Percentiles rank a stretch among this genome's conserved stretches.
phyloP scores from a whole-genome alignment of 2,329 filamentous ascomycete genomes.

The Cytospora schulzeri region DNA sequence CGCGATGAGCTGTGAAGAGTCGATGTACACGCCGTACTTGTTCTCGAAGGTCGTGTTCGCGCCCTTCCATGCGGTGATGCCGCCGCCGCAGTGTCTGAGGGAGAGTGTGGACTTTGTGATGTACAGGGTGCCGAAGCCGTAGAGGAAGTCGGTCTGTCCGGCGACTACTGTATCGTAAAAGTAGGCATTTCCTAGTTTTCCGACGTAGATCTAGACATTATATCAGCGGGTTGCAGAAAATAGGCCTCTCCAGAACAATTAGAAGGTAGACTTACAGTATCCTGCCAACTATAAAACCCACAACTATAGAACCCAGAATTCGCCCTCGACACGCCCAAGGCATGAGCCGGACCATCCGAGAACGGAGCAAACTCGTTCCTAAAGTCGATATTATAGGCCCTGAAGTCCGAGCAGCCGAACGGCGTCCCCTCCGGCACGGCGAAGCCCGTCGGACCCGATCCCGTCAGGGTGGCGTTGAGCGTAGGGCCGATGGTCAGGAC shows the following conservation, averaged over 20 bases:
- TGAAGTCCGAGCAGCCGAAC: slow-evolving; percentile 64
- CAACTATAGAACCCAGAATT: slow-evolving; percentile 70
- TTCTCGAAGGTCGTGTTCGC: slow-evolving; percentile 66
- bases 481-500: slow-evolving; percentile 65
- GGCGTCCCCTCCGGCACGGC: slow-evolving; percentile 62
- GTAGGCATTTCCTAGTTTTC: slow-evolving; percentile 67
- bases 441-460: slow-evolving; percentile 63
- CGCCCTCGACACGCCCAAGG: slow-evolving; percentile 61
- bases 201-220: slow-evolving; percentile 58
- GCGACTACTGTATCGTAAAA: slow-evolving; percentile 63
- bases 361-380: slow-evolving; percentile 58
- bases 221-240: background rate
- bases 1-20: slow-evolving; percentile 54
- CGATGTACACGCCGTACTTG: slow-evolving; percentile 68
- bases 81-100: slow-evolving; percentile 64
- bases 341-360: slow-evolving; percentile 58
- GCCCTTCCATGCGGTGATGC: slow-evolving; percentile 70
- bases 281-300: slow-evolving; percentile 68
- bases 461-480: slow-evolving; percentile 63
- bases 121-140: slow-evolving; percentile 68
- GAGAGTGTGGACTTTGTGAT: slow-evolving; percentile 55
- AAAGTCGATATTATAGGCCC: slow-evolving; percentile 69
- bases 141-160: slow-evolving; percentile 69
- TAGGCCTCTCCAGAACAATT: background rate
- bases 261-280: slow-evolving; percentile 50